phyloP scores from a whole-genome alignment of 2,329 filamentous ascomycete species.

The Microcyclospora pomicola region DNA sequence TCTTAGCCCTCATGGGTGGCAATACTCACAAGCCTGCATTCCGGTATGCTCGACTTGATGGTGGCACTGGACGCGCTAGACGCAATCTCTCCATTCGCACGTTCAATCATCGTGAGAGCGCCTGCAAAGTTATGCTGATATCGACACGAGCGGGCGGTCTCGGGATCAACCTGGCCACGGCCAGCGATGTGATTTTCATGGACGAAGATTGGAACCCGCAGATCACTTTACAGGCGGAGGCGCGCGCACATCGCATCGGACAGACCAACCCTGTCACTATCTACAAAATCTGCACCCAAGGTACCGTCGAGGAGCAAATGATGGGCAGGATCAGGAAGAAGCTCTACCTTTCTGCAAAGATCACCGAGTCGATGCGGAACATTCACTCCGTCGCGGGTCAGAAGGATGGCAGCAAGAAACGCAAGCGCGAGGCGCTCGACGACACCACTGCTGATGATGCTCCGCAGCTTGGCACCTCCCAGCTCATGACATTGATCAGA shows the following conservation, averaged over 20 bases:
- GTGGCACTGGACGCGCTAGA: slow-evolving; percentile 33
- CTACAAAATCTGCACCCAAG: slow-evolving; percentile 43
- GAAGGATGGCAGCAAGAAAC: slow-evolving; percentile 14
- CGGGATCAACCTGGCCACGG: slow-evolving; percentile 41
- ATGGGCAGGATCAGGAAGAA: slow-evolving; percentile 46
- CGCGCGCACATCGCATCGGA: slow-evolving; percentile 41
- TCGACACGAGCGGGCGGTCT: slow-evolving; percentile 43
- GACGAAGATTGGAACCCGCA: slow-evolving; percentile 45
- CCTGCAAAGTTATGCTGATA: slow-evolving; percentile 41
- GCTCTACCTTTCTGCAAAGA: slow-evolving; percentile 46
- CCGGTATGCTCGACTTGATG: slow-evolving; percentile 38
- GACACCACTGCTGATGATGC: slow-evolving; percentile 29
- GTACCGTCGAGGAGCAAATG: slow-evolving; percentile 47
- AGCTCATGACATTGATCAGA: slow-evolving; percentile 41
- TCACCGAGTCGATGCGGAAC: slow-evolving; percentile 45
- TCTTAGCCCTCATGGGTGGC: slow-evolving; percentile 33
- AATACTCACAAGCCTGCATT: slow-evolving; percentile 25
- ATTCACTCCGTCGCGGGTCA: slow-evolving; percentile 28
- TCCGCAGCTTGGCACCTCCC: slow-evolving; percentile 37
- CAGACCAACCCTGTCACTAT: slow-evolving; percentile 41
- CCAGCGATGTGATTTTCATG: slow-evolving; percentile 42
- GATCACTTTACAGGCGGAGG: slow-evolving; percentile 40
- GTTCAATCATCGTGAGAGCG: slow-evolving; percentile 34
- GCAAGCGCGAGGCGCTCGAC: slow-evolving; percentile 14
- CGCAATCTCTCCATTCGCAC: slow-evolving; percentile 40